Evolutionary conservation across 106 monocot species (phyloP).

Genomic region (Dendrobium officinale): DNA sequence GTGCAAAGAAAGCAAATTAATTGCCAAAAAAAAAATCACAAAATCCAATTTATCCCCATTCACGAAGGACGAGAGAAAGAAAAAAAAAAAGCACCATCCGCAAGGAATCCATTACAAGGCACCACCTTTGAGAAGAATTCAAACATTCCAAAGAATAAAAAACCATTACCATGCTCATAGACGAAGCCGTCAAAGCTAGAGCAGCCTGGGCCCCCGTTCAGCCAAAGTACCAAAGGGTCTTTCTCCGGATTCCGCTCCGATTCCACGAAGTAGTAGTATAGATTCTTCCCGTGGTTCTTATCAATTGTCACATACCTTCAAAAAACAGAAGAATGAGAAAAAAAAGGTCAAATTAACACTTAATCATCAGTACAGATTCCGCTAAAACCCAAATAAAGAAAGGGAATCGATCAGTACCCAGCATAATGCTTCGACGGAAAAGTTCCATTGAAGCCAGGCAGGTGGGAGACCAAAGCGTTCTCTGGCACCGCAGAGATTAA

Average conservation of each 20-base stretch:
- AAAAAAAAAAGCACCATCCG: background rate
- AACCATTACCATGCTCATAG: slow-evolving; percentile 70
- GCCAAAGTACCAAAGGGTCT: slow-evolving; percentile 58
- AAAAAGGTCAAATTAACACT: background rate
- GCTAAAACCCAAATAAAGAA: background rate
- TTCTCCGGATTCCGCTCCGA: slow-evolving; percentile 54
- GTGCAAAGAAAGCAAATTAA: background rate
- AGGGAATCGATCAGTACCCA: slow-evolving; percentile 32
- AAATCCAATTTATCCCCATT: background rate
- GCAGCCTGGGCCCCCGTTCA: slow-evolving; percentile 60
- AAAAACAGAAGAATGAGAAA: background rate
- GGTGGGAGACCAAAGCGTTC: slow-evolving; percentile 35
- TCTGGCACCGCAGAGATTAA: slow-evolving; percentile 35
- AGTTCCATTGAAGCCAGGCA: slow-evolving; percentile 65
- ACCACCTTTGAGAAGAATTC: background rate
- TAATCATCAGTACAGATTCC: background rate
- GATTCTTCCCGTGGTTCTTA: slow-evolving; percentile 51
- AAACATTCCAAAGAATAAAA: background rate
- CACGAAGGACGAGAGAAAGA: background rate
- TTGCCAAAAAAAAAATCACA: background rate
- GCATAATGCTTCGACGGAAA: slow-evolving; percentile 84
- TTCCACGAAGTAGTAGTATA: slow-evolving; percentile 68
- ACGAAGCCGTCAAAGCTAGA: slow-evolving; percentile 36
- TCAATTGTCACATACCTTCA: slow-evolving; percentile 71
- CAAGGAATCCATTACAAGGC: background rate